Evolutionary conservation across 179 eudicot genomes (phyloP), one percentile per base, ranked within the genome.

Genomic region (Spinacia oleracea): DNA sequence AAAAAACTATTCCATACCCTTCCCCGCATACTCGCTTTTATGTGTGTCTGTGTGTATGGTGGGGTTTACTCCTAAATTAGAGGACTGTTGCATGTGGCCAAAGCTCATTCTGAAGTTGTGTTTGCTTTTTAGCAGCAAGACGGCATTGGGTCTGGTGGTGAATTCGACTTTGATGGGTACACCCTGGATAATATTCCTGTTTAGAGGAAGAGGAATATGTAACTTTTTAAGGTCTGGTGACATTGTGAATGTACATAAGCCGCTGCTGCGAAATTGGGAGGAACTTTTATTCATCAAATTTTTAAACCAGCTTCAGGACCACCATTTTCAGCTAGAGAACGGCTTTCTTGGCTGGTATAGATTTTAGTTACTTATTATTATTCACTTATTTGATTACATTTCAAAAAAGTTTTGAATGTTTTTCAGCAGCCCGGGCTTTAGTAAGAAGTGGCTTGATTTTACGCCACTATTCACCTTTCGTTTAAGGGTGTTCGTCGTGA

Each of bases 131-230:
- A 74, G 83, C 94, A 90, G 94, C 99, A 91, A 87, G 94, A 86
- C 77, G 91, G 86, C 78, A 73, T 85, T 42, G 90, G 71, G 20
- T 83, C 91, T 66, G 89, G 83, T 66, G 89, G 83, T 32, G 98
- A 96, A 29, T 92, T 87, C 77, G 89, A 90, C 70, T 89, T 91
- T 71, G 98, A 91, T 77, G 97, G 93, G 48, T 93, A 86, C 86
- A 82, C 84, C 46, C 64, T 92, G 85, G 98, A 91, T 81, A 87
- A 96, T 82, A 88, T 92, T 69, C 93, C 92, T 2, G 91, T 87
- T 66, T 93, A 89, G 83, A 62, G 29, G 53, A 72, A 89, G 83
- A 62, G 29, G 53, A 72, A 48, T 32, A 32, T 42, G 34, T 50
- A 78, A 27, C 18, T 34, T 25, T 66, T 56, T 2, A 83, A 43